These are phyloP conservation scores for Suillus occidentalis DNA, from an alignment of 768 basidiomycete genomes.

Conservation along the genomic window DNA sequence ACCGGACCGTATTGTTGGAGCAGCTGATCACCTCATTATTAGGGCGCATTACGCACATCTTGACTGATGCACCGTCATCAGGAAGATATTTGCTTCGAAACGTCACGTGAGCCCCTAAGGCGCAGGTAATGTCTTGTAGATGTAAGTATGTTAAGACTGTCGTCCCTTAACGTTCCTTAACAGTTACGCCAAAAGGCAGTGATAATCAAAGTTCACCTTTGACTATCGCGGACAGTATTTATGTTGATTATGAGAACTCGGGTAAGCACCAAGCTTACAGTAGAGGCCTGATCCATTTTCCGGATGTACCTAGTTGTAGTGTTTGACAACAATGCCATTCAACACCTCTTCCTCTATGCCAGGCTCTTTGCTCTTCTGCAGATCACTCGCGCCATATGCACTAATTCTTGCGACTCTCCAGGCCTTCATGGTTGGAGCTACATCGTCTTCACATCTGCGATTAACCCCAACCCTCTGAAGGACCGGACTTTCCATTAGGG, in stretches of 20 bases:
- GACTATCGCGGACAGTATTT: no score
- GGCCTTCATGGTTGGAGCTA: slow-evolving; percentile 50
- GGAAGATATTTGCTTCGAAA: not conserved
- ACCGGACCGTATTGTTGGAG: not conserved
- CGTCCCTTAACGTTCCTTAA: no score
- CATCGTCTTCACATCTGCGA: slow-evolving; percentile 35
- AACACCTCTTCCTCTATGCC: slow-evolving; percentile 56
- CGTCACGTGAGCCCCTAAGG: not conserved
- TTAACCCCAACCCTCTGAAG: slow-evolving; percentile 44
- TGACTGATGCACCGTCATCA: not conserved
- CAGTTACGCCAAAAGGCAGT: no score
- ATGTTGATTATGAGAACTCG: no score
- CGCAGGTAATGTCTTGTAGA: not conserved
- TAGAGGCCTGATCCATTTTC: not conserved
- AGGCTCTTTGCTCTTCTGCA: slow-evolving; percentile 41
- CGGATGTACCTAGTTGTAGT: slow-evolving; percentile 43
- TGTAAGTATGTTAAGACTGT: no score
- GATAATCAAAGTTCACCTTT: no score
- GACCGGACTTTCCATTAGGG: slow-evolving; percentile 47
- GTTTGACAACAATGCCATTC: slow-evolving; percentile 55
- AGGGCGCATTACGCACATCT: not conserved
- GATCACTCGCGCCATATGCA: slow-evolving; percentile 49
- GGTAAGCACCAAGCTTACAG: no score
- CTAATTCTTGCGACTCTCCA: slow-evolving; percentile 53
- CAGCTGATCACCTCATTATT: not conserved